These are phyloP conservation scores for Begonia fuchsioides DNA, from an alignment of 306 rosid species.

Conservation along the genomic window DNA sequence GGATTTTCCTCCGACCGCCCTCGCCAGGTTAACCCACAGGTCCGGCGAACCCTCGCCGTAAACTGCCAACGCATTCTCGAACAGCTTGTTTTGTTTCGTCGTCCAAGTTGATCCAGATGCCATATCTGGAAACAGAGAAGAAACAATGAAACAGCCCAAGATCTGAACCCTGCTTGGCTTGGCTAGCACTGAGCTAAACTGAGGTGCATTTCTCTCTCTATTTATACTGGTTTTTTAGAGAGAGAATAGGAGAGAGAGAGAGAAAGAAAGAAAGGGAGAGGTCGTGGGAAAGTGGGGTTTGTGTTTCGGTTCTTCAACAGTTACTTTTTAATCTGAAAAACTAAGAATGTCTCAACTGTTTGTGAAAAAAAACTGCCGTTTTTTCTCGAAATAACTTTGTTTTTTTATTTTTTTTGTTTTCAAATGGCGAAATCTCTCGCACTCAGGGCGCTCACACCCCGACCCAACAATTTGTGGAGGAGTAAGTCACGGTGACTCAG, in stretches of 20 bases:
- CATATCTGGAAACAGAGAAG: neutral
- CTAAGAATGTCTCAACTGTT: too few species aligned
- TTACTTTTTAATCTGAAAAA: constrained; percentile 1
- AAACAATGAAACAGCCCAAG: too few species aligned
- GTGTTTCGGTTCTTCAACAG: constrained; percentile 2
- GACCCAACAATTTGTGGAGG: too few species aligned
- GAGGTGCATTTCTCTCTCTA: neutral
- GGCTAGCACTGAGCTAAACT: too few species aligned
- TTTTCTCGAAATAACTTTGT: too few species aligned
- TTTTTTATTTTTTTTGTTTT: too few species aligned
- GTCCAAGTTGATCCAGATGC: constrained; percentile 32
- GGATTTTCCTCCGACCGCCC: constrained; percentile 63
- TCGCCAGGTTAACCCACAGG: constrained; percentile 59
- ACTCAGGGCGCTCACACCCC: too few species aligned
- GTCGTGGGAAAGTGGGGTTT: constrained; percentile 5
- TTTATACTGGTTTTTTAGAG: neutral
- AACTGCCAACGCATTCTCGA: constrained; percentile 66
- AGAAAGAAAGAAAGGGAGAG: neutral
- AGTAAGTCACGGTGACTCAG: too few species aligned
- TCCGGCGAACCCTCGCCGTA: constrained; percentile 48
- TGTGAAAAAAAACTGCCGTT: too few species aligned
- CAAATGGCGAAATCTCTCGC: too few species aligned
- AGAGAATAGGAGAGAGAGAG: neutral
- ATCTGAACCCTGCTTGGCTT: too few species aligned
- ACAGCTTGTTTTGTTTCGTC: constrained; percentile 49